Percentiles rank a stretch among this genome's conserved stretches.
Evolutionary conservation across 2,329 filamentous ascomycete species (phyloP).

Genomic region (Pezicula carpinea): DNA sequence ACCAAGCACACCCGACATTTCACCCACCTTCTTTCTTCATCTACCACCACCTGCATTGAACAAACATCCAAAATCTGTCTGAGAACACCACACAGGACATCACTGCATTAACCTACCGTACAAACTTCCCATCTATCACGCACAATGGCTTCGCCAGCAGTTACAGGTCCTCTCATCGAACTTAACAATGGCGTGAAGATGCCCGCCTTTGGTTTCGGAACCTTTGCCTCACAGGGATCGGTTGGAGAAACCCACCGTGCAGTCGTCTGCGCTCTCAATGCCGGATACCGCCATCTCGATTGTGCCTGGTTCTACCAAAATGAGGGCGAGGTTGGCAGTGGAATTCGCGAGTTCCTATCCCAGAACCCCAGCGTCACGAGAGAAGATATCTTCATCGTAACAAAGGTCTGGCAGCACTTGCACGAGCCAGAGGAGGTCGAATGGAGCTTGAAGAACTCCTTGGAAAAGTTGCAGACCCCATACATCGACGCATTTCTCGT

Average conservation of each 20-base stretch:
- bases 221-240: constrained; percentile 26
- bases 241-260: constrained; percentile 41
- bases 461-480: constrained; percentile 68
- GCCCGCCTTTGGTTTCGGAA: constrained; percentile 41
- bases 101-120: background rate
- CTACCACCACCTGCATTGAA: too few relatives aligned
- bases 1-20: too few relatives aligned
- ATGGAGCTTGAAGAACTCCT: constrained; percentile 65
- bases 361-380: constrained; percentile 58
- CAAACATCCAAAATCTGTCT: background rate
- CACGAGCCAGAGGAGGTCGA: constrained; percentile 58
- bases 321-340: constrained; percentile 77
- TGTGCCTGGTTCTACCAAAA: constrained; percentile 75
- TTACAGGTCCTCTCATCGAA: constrained; percentile 26
- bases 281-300: constrained; percentile 66
- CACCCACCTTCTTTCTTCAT: too few relatives aligned
- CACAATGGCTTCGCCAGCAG: constrained; percentile 23
- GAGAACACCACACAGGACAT: background rate
- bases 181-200: constrained; percentile 33
- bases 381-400: constrained; percentile 77
- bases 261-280: constrained; percentile 56
- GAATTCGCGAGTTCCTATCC: constrained; percentile 67
- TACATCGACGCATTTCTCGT: constrained; percentile 79
- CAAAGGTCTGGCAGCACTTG: constrained; percentile 82
- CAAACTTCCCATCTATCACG: constrained; percentile 3